phyloP scores from a whole-genome alignment of 352 stramenopile species.

The Phytophthora lateralis region DNA sequence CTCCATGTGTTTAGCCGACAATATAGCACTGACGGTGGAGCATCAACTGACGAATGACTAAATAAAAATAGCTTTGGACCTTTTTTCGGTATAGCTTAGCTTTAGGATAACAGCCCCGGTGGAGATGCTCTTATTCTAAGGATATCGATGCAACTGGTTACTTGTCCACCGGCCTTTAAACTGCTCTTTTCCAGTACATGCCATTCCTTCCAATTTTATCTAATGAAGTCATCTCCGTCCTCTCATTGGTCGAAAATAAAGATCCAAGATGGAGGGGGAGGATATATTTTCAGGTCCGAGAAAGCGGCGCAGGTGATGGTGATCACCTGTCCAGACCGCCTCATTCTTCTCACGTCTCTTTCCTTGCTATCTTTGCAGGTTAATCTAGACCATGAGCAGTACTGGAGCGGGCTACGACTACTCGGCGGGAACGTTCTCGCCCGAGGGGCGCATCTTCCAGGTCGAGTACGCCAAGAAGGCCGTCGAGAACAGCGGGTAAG shows the following conservation, averaged over 20 bases:
- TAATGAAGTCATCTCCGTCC: not conserved
- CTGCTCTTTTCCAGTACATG: not conserved
- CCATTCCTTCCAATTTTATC: not conserved
- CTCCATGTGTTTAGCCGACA: no score
- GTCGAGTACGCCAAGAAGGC: slow-evolving; percentile 99
- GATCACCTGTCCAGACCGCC: slow-evolving; percentile 8
- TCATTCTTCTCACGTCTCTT: not conserved
- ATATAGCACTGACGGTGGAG: no score
- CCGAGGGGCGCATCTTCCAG: slow-evolving; percentile 99
- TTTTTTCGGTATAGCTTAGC: no score
- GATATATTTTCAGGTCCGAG: slow-evolving; percentile 32
- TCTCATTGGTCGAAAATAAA: slow-evolving; percentile 7
- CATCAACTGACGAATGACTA: no score
- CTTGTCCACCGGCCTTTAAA: not conserved
- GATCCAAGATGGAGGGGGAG: slow-evolving; percentile 12
- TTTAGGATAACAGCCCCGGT: no score
- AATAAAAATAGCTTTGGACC: no score
- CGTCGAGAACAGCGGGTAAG: slow-evolving; percentile 95
- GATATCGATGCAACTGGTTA: no score
- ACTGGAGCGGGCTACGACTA: slow-evolving; percentile 89
- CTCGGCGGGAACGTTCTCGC: slow-evolving; percentile 94
- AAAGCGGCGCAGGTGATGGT: slow-evolving; percentile 24
- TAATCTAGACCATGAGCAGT: slow-evolving; percentile 68
- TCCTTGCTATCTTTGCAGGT: not conserved
- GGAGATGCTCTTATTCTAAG: no score